Base-by-base conservation (phyloP, 2,329 filamentous ascomycete species). In the Pseudocercospora vitis region DNA sequence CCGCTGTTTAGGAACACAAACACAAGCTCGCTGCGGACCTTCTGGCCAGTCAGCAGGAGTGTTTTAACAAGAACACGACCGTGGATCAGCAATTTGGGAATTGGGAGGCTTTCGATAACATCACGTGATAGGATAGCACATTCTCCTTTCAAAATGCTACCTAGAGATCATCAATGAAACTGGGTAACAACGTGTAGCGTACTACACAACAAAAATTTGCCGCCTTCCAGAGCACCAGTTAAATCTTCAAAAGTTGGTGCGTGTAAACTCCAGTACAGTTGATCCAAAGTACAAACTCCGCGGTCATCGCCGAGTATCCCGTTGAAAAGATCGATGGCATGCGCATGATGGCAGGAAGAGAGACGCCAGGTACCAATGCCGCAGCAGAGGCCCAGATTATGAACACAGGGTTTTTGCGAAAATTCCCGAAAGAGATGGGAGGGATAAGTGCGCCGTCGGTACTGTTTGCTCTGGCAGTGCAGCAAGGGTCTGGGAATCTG, bases 301-400 rank as follows among this genome's bases (percentile, higher is more conserved):
- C 42, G 42, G 42, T 45, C 42, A 24, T 45, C 9, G 14, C 42
- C 42, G 42, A 31, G 28, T 28, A 31, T 45, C 24, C 42, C 24
- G n/a, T 14, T 45, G n/a, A 8, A 31, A 45, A 45, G 42, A 45
- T 45, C 24, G 26, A 45, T 45, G 14, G 42, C 42, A 45, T 45
- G 42, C 42, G 42, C 28, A 45, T 45, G 42, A 31, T 45, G 42
- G 24, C 24, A 31, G n/a, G 6, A 26, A 11, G 37, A n/a, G n/a
- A 26, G n/a, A 42, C 21, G 37, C 19, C 9, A 45, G 42, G 29
- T 14, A 28, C 24, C n/a, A 45, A 12, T 45, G 42, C 42, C 42
- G 42, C 29, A 29, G 39, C 39, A 24, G 39, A 44, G 33, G 39
- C 24, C 24, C 21, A 35, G 31, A 53, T 53, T 53, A 48, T 48